Conservation (phyloP, 257 asterid species). For the Marsdenia floribunda region DNA sequence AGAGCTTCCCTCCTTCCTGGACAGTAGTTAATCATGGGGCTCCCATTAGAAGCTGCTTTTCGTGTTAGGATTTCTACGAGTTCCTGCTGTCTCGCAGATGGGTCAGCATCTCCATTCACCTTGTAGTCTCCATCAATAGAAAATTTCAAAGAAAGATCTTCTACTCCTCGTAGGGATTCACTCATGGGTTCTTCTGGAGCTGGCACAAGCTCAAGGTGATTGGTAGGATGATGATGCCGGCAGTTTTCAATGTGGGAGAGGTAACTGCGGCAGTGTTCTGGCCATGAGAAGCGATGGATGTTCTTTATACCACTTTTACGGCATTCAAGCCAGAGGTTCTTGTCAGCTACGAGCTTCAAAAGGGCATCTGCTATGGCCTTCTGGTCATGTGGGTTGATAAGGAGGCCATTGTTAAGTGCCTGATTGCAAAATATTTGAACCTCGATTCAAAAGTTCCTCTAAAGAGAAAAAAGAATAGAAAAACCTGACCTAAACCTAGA, state of each 20-base stretch:
- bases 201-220: slow-evolving; percentile 42
- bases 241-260: slow-evolving; percentile 49
- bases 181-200: slow-evolving; percentile 55
- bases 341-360: slow-evolving; percentile 61
- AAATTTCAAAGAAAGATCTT: slow-evolving; percentile 52
- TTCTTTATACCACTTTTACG: slow-evolving; percentile 53
- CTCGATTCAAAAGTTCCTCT: not conserved
- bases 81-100: slow-evolving; percentile 39
- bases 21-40: slow-evolving; percentile 27
- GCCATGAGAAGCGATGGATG: slow-evolving; percentile 66
- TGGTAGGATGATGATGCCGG: slow-evolving; percentile 42
- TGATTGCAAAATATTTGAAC: slow-evolving; percentile 14
- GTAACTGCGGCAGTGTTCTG: slow-evolving; percentile 64
- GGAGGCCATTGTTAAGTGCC: slow-evolving; percentile 63
- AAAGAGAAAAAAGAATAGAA: not conserved
- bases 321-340: slow-evolving; percentile 57
- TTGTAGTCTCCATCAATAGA: slow-evolving; percentile 50
- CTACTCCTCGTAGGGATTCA: slow-evolving; percentile 53
- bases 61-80: slow-evolving; percentile 39
- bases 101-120: slow-evolving; percentile 41
- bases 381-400: slow-evolving; percentile 61
- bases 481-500: not conserved
- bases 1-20: slow-evolving; percentile 64
- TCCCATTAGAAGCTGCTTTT: slow-evolving; percentile 32
- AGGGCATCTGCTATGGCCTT: slow-evolving; percentile 56